Base-by-base conservation (phyloP, 2,329 filamentous ascomycete genomes). In the Trematosphaeria pertusa region DNA sequence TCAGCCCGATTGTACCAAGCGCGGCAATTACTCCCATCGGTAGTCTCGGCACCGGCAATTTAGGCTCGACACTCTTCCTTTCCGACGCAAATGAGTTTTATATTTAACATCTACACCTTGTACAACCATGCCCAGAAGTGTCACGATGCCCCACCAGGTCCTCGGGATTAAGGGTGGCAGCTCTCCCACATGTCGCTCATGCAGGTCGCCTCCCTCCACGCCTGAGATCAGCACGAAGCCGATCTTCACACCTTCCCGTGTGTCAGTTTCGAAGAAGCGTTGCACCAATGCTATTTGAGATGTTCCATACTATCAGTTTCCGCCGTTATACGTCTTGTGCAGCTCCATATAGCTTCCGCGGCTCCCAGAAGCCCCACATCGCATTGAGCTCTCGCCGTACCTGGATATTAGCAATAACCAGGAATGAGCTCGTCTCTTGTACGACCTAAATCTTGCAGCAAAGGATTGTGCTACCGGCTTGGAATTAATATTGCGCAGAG, bases 321-420 rank as follows among this genome's bases (percentile, higher is more conserved):
- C n/a, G n/a, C n/a, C n/a, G n/a, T n/a, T n/a, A n/a, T n/a, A 17
- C 3, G 15, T 8, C 12, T 28, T 19, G 14, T 39, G 17, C 20
- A 31, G 12, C 26, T 19, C n/a, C 26, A 21, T 28, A 18, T 14
- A 19, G 20, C 26, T 3, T 7, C 24, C 4, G 24, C 40, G 12
- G 12, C 22, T 6, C 6, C 10, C 15, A 46, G 26, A 38, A 33
- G 54, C 54, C 54, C 54, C 54, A 58, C 54, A 43, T 30, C 37
- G 22, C 33, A 24, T 26, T 20, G 12, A 12, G 8, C 14, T 17
- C 40, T 43, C 36, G 39, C 35, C 39, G 35, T 48, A 38, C 15
- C n/a, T 50, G 47, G 37, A 62, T 55, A 58, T 62, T 58, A 54
- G 12, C 52, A 59, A 56, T 58, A 59, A 56, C 38, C 30, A 38